These are phyloP conservation scores for Chenopodium berlandieri DNA, from an alignment of 148 eudicot genomes.

Conservation along the genomic window DNA sequence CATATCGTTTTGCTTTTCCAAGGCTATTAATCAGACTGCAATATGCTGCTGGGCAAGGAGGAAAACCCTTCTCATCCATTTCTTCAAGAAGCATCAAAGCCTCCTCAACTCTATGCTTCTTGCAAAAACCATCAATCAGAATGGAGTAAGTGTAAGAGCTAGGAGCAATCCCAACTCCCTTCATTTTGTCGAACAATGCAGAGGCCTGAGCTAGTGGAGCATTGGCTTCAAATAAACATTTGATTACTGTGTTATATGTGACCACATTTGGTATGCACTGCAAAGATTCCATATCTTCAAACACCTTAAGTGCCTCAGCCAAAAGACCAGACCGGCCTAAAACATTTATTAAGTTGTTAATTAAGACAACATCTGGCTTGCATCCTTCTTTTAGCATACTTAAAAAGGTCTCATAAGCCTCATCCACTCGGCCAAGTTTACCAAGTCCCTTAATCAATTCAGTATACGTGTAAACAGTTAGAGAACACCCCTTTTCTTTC, in stretches of 20 bases:
- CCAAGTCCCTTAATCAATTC: conserved; percentile 88
- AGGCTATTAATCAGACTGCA: conserved; percentile 86
- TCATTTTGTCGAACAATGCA: conserved; percentile 72
- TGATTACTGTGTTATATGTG: conserved; percentile 84
- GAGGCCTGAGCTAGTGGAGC: conserved; percentile 56
- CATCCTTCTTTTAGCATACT: conserved; percentile 74
- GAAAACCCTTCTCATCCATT: conserved; percentile 97
- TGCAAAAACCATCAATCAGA: conserved; percentile 91
- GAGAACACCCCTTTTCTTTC: conserved; percentile 66
- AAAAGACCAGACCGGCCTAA: conserved; percentile 72
- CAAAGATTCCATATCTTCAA: conserved; percentile 66
- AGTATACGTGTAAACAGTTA: conserved; percentile 90
- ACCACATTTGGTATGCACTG: conserved; percentile 76
- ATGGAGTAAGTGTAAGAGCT: conserved; percentile 91
- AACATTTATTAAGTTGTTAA: conserved; percentile 78
- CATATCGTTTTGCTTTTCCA: conserved; percentile 86
- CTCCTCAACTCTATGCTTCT: conserved; percentile 73
- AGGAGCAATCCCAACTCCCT: conserved; percentile 55
- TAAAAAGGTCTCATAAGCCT: conserved; percentile 63
- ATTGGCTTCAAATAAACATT: conserved; percentile 68
- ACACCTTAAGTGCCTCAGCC: conserved; percentile 68
- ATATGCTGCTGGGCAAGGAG: conserved; percentile 95
- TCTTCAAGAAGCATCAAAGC: conserved; percentile 88
- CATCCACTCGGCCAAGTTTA: conserved; percentile 65
- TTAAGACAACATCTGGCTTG: conserved; percentile 82